Conservation (phyloP, 1,284 basidiomycete species). For the Naganishia sp. region DNA sequence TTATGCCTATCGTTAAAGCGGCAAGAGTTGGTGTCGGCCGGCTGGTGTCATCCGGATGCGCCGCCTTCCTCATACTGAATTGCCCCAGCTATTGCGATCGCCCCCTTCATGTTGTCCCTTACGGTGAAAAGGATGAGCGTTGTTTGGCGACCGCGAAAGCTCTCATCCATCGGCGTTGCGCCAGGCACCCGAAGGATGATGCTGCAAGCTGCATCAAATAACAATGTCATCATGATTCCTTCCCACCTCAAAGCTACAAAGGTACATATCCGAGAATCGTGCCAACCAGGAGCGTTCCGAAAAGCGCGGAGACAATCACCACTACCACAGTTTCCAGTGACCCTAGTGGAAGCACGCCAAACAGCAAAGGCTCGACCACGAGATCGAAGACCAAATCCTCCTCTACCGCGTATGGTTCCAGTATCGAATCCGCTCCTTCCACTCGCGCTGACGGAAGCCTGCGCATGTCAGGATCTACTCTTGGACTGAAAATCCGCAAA, state of each 20-base stretch:
- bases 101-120: no score
- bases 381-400: conserved; percentile 12
- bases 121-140: no score
- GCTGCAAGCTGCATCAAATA: no score
- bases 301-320: neutral
- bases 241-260: neutral
- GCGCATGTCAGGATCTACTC: neutral
- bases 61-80: no score
- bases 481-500: neutral
- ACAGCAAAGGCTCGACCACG: conserved; percentile 15
- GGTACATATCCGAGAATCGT: neutral
- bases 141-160: no score
- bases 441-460: neutral
- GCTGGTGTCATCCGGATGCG: no score
- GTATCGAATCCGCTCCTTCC: neutral
- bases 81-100: no score
- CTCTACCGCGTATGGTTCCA: neutral
- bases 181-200: no score
- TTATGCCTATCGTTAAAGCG: no score
- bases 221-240: no score
- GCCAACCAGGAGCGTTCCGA: neutral
- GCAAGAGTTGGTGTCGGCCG: no score
- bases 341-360: conserved; percentile 10
- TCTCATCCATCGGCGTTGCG: no score
- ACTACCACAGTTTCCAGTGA: conserved; percentile 3